These are phyloP conservation scores for Gastrolobium bilobum DNA, from an alignment of 306 rosid genomes.

Conservation along the genomic window DNA sequence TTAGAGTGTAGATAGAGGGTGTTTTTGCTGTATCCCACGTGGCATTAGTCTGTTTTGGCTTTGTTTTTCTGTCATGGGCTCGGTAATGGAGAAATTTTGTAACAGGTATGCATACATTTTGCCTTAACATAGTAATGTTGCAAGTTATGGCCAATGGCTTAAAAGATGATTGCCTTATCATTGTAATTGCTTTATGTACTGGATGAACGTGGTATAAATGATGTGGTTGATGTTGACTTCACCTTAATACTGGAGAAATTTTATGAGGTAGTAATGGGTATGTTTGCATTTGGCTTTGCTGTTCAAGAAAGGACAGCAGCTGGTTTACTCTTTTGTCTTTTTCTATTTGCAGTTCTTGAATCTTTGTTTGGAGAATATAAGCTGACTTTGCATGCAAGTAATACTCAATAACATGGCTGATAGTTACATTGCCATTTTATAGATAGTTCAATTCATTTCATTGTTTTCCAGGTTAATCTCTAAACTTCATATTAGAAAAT, in stretches of 20 bases:
- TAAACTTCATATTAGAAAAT: background rate
- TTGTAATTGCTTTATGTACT: background rate
- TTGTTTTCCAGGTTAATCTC: background rate
- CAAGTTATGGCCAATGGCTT: constrained; percentile 2
- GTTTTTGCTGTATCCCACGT: background rate
- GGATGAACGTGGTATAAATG: constrained; percentile 13
- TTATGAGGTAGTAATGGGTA: background rate
- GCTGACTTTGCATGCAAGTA: background rate
- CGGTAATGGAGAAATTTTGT: background rate
- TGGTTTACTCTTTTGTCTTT: background rate
- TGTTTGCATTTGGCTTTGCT: background rate
- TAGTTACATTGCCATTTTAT: background rate
- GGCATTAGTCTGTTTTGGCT: too few species aligned
- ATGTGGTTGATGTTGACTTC: background rate
- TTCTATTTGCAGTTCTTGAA: background rate
- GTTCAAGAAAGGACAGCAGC: constrained; percentile 3
- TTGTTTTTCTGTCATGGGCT: too few species aligned
- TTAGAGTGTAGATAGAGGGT: background rate
- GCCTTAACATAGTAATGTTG: background rate
- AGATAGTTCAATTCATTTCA: background rate
- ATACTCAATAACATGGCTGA: background rate
- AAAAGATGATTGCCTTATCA: background rate
- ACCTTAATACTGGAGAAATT: background rate
- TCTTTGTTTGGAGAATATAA: constrained; percentile 6
- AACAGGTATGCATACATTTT: background rate